Conservation (phyloP, 2,329 filamentous ascomycete genomes). For the Ophiostoma himal-ulmi region DNA sequence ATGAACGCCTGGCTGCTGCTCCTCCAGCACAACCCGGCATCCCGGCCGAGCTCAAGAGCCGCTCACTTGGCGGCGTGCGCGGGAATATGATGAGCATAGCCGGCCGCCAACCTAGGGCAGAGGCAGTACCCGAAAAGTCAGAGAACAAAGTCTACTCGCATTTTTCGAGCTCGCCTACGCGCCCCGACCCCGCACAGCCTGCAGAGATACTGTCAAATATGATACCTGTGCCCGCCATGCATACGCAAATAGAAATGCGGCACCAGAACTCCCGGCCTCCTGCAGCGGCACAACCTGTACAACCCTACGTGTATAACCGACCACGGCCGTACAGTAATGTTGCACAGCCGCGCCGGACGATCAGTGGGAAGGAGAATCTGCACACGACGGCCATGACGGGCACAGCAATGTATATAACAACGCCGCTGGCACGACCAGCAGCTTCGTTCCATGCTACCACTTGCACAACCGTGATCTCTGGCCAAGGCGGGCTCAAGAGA, state of each 20-base stretch:
- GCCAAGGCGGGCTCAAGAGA: conserved; percentile 31
- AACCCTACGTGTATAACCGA: conserved; percentile 14
- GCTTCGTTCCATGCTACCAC: conserved; percentile 50
- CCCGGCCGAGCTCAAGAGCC: conserved; percentile 33
- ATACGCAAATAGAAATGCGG: too few species aligned
- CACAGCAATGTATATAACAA: too few species aligned
- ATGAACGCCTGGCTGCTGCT: not conserved
- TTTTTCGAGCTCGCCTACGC: conserved; percentile 52
- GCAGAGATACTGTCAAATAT: not conserved
- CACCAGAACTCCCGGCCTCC: too few species aligned
- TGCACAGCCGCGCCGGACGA: not conserved
- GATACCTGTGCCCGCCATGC: not conserved
- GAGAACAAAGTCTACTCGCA: conserved; percentile 42
- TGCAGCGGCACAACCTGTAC: not conserved
- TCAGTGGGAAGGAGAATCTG: conserved; percentile 16
- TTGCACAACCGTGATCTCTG: conserved; percentile 23
- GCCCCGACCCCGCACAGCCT: not conserved
- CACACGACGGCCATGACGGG: not conserved
- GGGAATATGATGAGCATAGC: conserved; percentile 30
- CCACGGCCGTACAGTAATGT: conserved; percentile 13
- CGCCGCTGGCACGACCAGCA: conserved; percentile 33
- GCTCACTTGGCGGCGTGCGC: conserved; percentile 38
- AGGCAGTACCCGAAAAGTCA: not conserved
- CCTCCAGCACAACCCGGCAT: conserved; percentile 27
- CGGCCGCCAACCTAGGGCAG: not conserved